phyloP scores from a whole-genome alignment of 306 rosid genomes.

The Prunus mume region DNA sequence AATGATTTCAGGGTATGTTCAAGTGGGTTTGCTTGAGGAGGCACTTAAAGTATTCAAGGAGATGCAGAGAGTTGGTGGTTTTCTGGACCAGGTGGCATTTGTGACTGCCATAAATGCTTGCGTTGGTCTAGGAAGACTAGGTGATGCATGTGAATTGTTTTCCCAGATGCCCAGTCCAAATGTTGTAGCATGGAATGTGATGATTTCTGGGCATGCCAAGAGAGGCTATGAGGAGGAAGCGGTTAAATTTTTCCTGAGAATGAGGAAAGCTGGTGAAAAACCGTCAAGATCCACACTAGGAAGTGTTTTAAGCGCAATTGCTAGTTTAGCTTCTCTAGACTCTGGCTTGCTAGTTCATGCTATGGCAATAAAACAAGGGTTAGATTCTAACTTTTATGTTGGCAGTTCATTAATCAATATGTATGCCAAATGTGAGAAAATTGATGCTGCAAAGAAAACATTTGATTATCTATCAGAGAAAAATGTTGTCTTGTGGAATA shows the following conservation, averaged over 20 bases:
- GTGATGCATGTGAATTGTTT: constrained; percentile 51
- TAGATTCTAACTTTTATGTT: constrained; percentile 66
- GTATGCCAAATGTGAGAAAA: constrained; percentile 67
- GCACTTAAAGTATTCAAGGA: constrained; percentile 55
- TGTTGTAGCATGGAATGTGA: constrained; percentile 85
- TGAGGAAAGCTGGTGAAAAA: constrained; percentile 51
- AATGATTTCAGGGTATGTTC: constrained; percentile 60
- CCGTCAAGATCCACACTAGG: constrained; percentile 84
- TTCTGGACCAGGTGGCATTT: constrained; percentile 51
- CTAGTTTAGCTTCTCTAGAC: constrained; percentile 39
- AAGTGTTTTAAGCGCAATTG: constrained; percentile 72
- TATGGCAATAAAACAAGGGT: constrained; percentile 62
- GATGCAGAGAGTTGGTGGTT: constrained; percentile 46
- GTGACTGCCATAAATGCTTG: constrained; percentile 63
- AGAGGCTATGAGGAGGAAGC: constrained; percentile 49
- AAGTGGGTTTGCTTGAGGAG: constrained; percentile 45
- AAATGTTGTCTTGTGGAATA: constrained; percentile 73
- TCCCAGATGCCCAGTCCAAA: constrained; percentile 40
- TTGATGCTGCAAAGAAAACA: constrained; percentile 46
- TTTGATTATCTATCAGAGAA: constrained; percentile 50
- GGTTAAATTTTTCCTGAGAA: constrained; percentile 41
- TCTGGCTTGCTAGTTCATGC: constrained; percentile 68
- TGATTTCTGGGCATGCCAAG: constrained; percentile 82
- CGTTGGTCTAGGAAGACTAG: constrained; percentile 40
- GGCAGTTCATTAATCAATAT: constrained; percentile 86